These are phyloP conservation scores for Alternaria arbusti DNA, from an alignment of 2,329 filamentous ascomycete genomes.

Conservation along the genomic window DNA sequence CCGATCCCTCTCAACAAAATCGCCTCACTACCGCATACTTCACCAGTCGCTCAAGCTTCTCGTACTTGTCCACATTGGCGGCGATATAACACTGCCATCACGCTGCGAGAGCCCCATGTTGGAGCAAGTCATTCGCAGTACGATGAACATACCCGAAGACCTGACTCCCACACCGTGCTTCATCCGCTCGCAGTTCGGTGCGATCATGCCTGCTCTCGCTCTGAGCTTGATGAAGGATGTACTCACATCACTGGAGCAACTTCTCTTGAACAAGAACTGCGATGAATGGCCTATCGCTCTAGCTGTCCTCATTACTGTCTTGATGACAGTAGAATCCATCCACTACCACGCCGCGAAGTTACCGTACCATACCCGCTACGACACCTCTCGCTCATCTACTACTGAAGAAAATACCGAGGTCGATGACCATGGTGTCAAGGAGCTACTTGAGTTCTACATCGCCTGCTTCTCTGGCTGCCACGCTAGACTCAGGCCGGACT, in stretches of 20 bases:
- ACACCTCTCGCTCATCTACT: not conserved
- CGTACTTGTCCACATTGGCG: slow-evolving; percentile 48
- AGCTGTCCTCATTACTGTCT: slow-evolving; percentile 39
- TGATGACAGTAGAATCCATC: slow-evolving; percentile 49
- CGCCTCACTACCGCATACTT: slow-evolving; percentile 31
- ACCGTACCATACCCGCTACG: slow-evolving; percentile 39
- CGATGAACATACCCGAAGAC: slow-evolving; percentile 20
- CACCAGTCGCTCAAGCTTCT: slow-evolving; percentile 47
- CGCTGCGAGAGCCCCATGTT: slow-evolving; percentile 21
- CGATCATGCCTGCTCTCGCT: slow-evolving; percentile 43
- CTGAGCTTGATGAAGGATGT: slow-evolving; percentile 40
- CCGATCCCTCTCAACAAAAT: slow-evolving; percentile 24
- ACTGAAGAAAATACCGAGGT: slow-evolving; percentile 13
- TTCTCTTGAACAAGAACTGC: slow-evolving; percentile 38
- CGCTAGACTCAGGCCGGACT: slow-evolving; percentile 33
- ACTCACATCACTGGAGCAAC: slow-evolving; percentile 39
- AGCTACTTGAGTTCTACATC: slow-evolving; percentile 41
- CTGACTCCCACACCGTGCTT: slow-evolving; percentile 45
- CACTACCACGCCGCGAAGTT: slow-evolving; percentile 48
- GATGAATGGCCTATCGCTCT: slow-evolving; percentile 43
- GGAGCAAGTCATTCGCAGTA: slow-evolving; percentile 24
- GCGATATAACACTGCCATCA: slow-evolving; percentile 41
- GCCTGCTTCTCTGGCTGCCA: slow-evolving; percentile 46
- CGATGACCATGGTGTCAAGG: slow-evolving; percentile 37
- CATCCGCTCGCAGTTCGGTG: slow-evolving; percentile 48